Evolutionary conservation across 2,329 filamentous ascomycete species (phyloP), one percentile per base, ranked within the genome.

Genomic region (Macrophomina tecta): DNA sequence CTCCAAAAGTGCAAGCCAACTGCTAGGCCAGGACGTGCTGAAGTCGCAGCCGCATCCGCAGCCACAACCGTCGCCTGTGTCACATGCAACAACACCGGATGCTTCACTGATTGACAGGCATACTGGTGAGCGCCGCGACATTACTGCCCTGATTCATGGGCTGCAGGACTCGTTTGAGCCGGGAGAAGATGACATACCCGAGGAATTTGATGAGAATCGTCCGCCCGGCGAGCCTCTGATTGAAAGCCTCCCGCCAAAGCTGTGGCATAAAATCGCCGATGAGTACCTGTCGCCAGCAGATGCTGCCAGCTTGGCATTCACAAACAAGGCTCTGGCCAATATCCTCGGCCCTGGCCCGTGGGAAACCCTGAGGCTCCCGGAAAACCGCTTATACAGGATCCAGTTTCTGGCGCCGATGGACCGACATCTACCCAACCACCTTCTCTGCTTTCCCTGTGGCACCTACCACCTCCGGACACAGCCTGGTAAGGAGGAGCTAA

Each of bases 361-460:
- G 73, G 53, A 73, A 42, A 74, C 70, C 4, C 74, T 85, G 36
- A 73, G 38, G 23, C 36, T 65, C 5, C 58, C 64, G 12, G 73
- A 80, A 6, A 84, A 87, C 69, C 75, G 75, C 52, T 69, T 79
- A 5, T 74, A 84, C 67, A 83, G 82, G 61, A 77, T 82, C 53
- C 75, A 82, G 4, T 87, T 89, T 71, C 79, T 89, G 5, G 72
- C 80, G 12, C 73, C 76, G 2, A 79, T 88, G 72, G 86, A 89
- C 68, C 73, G 76, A 12, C 73, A 80, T 16, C 77, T 87, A 18
- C 86, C 87, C 2, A 78, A 82, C 42, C 85, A 89, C 70, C 79
- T 89, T 6, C 81, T 89, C 64, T 89, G 87, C 74, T 86, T 87
- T 72, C 82, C 83, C 5, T 89, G 87, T 72, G 81, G 77, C 14